Percentiles rank a stretch among this genome's conserved stretches.
These are phyloP conservation scores for Melastoma malabathricum DNA, from an alignment of 345 rosid species.

Conservation along the genomic window DNA sequence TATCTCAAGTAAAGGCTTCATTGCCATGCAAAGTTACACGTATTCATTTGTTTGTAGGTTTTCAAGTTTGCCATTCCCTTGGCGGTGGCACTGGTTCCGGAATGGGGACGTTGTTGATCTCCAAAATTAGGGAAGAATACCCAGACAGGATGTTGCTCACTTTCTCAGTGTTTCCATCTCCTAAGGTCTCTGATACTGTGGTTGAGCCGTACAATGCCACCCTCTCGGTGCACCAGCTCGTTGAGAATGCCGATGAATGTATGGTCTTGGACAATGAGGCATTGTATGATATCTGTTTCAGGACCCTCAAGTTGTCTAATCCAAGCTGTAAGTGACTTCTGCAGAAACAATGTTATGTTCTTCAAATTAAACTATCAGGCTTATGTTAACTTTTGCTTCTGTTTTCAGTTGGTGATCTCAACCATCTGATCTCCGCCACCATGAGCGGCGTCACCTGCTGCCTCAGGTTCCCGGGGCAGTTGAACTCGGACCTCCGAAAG, in stretches of 20 bases:
- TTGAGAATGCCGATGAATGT: constrained; percentile 28
- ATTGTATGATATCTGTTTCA: constrained; percentile 22
- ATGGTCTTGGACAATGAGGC: constrained; percentile 25
- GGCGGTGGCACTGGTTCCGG: constrained; percentile 27
- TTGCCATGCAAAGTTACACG: constrained; percentile 1
- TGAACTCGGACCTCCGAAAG: constrained; percentile 24
- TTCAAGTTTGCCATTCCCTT: constrained; percentile 21
- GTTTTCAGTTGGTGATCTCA: constrained; percentile 19
- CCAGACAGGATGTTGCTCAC: constrained; percentile 25
- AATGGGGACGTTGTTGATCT: constrained; percentile 22
- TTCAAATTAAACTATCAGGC: too few species aligned
- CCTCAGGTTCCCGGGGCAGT: constrained; percentile 26
- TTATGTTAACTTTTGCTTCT: neutral
- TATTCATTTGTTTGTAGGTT: constrained; percentile 10
- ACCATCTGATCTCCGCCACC: constrained; percentile 25
- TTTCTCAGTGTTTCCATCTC: constrained; percentile 26
- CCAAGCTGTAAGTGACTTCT: constrained; percentile 19
- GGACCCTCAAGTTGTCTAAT: constrained; percentile 19
- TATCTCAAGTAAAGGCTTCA: neutral
- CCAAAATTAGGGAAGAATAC: constrained; percentile 23
- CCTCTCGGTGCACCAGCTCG: constrained; percentile 24
- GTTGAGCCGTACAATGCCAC: constrained; percentile 27
- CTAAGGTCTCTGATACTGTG: constrained; percentile 21
- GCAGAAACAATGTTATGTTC: too few species aligned
- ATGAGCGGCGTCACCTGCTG: constrained; percentile 29